A percentile compares a stretch with the other conserved stretches of the same genome.
phyloP scores from a whole-genome alignment of 371 early-diverging fungal genomes.

The Mortierella polycephala region DNA sequence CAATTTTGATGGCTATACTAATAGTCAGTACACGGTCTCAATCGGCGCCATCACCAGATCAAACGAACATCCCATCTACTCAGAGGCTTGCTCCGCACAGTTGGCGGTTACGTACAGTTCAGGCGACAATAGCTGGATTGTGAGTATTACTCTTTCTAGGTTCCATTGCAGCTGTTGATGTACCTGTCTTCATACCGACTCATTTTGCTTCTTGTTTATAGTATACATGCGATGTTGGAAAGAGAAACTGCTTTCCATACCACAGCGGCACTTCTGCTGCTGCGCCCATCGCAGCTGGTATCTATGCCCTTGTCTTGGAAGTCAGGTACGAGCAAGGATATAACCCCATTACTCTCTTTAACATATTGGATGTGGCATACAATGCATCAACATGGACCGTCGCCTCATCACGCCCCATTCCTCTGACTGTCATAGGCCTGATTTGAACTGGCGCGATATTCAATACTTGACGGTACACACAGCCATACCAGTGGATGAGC shows the following conservation, averaged over 20 bases:
- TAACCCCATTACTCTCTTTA: background rate
- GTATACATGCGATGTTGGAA: conserved; percentile 89
- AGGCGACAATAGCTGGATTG: conserved; percentile 79
- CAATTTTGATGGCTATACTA: conserved; percentile 97
- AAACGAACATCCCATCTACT: conserved; percentile 84
- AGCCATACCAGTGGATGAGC: conserved; percentile 76
- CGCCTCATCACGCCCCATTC: conserved; percentile 62
- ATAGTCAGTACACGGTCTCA: conserved; percentile 92
- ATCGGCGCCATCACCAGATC: conserved; percentile 87
- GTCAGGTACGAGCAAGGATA: conserved; percentile 41
- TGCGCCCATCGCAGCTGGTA: conserved; percentile 93
- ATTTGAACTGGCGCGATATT: conserved; percentile 91
- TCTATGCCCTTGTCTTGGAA: conserved; percentile 91
- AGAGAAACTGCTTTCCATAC: conserved; percentile 71
- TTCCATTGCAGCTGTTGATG: background rate
- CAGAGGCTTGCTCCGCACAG: conserved; percentile 90
- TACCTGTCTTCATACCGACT: background rate
- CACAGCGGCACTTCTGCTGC: conserved; percentile 99
- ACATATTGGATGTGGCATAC: background rate
- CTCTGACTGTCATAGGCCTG: conserved; percentile 73
- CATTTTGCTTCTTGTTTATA: conserved; percentile 29
- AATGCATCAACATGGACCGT: background rate
- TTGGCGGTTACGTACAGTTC: conserved; percentile 90
- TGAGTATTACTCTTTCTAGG: conserved; percentile 49
- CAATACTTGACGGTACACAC: conserved; percentile 85